phyloP scores from a whole-genome alignment of 1,284 basidiomycete species.

The Agaricales sp. region DNA sequence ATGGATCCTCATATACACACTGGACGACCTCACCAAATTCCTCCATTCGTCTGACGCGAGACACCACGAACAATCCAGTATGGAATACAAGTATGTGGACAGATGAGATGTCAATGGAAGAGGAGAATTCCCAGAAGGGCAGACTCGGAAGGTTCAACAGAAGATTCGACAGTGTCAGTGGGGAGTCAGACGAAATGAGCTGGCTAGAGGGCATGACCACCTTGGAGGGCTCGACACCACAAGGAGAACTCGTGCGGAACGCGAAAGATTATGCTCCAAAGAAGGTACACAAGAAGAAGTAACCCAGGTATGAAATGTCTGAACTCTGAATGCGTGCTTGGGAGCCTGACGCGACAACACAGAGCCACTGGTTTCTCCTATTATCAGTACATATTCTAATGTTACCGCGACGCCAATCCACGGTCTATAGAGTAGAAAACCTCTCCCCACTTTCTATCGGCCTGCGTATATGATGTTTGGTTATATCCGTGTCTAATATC shows the following conservation, averaged over 20 bases:
- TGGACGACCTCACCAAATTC: slow-evolving; percentile 80
- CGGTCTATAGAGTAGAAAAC: too few species aligned
- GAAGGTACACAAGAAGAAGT: not conserved
- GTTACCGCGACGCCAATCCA: too few species aligned
- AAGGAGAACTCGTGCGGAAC: slow-evolving; percentile 13
- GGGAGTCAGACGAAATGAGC: slow-evolving; percentile 28
- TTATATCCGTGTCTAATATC: too few species aligned
- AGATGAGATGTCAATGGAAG: slow-evolving; percentile 51
- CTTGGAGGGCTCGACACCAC: slow-evolving; percentile 14
- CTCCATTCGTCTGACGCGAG: slow-evolving; percentile 64
- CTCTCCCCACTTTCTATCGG: too few species aligned
- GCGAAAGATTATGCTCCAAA: not conserved
- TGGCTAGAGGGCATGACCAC: slow-evolving; percentile 29
- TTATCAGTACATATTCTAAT: too few species aligned
- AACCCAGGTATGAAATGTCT: too few species aligned
- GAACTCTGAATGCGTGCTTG: too few species aligned
- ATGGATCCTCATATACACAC: slow-evolving; percentile 80
- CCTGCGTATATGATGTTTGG: too few species aligned
- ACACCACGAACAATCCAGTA: slow-evolving; percentile 77
- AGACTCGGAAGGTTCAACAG: slow-evolving; percentile 73
- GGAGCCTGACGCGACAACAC: too few species aligned
- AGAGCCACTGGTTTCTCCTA: too few species aligned
- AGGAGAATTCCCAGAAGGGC: slow-evolving; percentile 63
- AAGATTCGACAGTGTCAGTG: slow-evolving; percentile 56
- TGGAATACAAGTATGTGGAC: slow-evolving; percentile 62